phyloP scores from a whole-genome alignment of 140 eudicot genomes.

The Cichorium intybus region DNA sequence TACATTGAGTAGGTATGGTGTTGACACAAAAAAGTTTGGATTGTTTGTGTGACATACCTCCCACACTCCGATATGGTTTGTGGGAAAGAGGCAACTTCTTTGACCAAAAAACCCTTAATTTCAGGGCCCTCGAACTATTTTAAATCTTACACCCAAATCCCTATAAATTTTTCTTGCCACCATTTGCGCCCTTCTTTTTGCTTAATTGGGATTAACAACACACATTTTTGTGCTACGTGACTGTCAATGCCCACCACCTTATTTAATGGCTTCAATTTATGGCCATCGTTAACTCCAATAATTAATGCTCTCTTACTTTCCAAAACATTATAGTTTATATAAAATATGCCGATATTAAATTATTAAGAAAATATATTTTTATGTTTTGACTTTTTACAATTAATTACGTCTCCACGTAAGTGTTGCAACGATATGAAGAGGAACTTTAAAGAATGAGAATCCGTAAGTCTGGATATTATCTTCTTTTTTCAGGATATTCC shows the following conservation, averaged over 20 bases:
- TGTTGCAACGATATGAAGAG: too few relatives aligned
- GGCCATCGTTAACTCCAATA: conserved; percentile 32
- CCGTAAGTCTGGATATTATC: too few relatives aligned
- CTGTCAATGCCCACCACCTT: conserved; percentile 20
- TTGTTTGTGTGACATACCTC: conserved; percentile 37
- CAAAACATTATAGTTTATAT: neutral
- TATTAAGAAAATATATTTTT: neutral
- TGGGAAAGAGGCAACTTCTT: conserved; percentile 24
- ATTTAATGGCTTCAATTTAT: conserved; percentile 33
- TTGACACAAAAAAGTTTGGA: conserved; percentile 22
- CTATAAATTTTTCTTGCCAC: conserved; percentile 37
- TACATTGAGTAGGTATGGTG: conserved; percentile 22
- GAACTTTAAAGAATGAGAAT: too few relatives aligned
- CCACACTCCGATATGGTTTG: conserved; percentile 33
- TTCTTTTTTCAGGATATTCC: neutral
- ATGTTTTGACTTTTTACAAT: conserved; percentile 7
- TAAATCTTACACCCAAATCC: conserved; percentile 34
- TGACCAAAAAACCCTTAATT: conserved; percentile 36
- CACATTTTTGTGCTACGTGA: conserved; percentile 33
- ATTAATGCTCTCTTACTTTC: conserved; percentile 17
- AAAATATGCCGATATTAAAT: neutral
- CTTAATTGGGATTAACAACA: conserved; percentile 38
- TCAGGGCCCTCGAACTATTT: conserved; percentile 28
- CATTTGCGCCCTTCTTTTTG: conserved; percentile 38
- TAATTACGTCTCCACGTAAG: too few relatives aligned